phyloP scores from a whole-genome alignment of 148 eudicot genomes.

The Chenopodium album region DNA sequence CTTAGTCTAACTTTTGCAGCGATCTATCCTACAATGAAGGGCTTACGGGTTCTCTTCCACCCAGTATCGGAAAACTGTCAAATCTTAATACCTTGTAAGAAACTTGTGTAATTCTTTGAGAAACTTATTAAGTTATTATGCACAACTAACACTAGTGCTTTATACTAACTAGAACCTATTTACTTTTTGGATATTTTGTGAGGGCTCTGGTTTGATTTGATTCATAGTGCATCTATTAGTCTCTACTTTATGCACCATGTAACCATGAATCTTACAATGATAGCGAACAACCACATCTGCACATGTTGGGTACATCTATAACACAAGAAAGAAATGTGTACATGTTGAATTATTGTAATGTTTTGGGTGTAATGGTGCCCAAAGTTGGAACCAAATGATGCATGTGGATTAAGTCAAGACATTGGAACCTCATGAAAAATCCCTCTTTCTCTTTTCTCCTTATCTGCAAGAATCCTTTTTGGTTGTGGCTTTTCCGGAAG shows the following conservation, averaged over 20 bases:
- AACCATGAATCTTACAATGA: neutral
- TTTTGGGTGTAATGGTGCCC: neutral
- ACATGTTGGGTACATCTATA: neutral
- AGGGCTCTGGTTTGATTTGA: neutral
- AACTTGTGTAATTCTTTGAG: conserved; percentile 4
- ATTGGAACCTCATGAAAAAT: neutral
- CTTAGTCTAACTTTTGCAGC: conserved; percentile 36
- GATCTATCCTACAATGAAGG: conserved; percentile 83
- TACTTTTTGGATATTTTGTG: neutral
- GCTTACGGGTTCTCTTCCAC: conserved; percentile 68
- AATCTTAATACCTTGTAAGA: conserved; percentile 68
- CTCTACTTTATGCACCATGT: neutral
- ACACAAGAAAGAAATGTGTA: neutral
- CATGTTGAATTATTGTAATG: neutral
- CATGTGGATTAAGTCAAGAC: neutral
- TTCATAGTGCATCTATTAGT: neutral
- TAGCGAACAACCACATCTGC: neutral
- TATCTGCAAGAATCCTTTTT: conserved; percentile 40
- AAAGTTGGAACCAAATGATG: neutral
- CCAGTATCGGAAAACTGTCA: conserved; percentile 57
- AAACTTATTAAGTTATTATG: neutral
- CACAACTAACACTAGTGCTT: conserved; percentile 5
- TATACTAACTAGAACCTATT: neutral
- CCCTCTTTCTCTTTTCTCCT: neutral
- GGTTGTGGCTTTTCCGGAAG: conserved; percentile 76